Percentiles rank a stretch among this genome's conserved stretches.
Evolutionary conservation across 2,329 filamentous ascomycete species (phyloP).

Genomic region (Fusarium sp.): DNA sequence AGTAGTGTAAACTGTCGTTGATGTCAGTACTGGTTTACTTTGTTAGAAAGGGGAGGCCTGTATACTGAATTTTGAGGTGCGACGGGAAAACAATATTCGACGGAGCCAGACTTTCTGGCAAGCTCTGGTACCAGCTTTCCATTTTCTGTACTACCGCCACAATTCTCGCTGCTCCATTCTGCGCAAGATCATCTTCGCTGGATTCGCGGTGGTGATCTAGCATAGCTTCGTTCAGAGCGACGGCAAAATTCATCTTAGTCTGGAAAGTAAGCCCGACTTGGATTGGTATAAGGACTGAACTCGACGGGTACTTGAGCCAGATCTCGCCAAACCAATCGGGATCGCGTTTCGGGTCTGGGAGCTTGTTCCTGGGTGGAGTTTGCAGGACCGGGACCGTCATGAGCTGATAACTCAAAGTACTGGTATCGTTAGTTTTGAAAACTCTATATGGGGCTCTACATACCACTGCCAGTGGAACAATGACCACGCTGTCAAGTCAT

Average conservation of each 20-base stretch:
- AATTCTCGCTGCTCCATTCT: background rate
- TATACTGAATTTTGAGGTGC: slow-evolving; percentile 20
- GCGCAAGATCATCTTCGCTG: background rate
- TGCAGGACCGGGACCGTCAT: background rate
- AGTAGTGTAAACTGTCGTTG: background rate
- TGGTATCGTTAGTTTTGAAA: background rate
- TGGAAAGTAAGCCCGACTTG: background rate
- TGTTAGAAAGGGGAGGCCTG: background rate
- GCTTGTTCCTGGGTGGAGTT: background rate
- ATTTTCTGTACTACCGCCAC: rapidly evolving
- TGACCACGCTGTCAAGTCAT: slow-evolving; percentile 20
- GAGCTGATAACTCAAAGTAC: slow-evolving; percentile 2
- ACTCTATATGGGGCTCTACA: rapidly evolving
- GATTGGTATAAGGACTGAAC: background rate
- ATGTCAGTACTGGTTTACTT: background rate
- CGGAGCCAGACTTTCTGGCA: background rate
- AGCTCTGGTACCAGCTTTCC: background rate
- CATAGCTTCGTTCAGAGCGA: background rate
- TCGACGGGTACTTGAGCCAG: slow-evolving; percentile 19
- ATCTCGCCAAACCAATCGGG: slow-evolving; percentile 13
- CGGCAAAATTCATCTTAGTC: background rate
- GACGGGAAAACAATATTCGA: slow-evolving; percentile 4
- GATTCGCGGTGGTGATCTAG: background rate
- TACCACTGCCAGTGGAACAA: slow-evolving; percentile 25
- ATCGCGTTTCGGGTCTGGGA: slow-evolving; percentile 5